Conservation (phyloP, 2,329 filamentous ascomycete genomes). For the Phoma sp. region DNA sequence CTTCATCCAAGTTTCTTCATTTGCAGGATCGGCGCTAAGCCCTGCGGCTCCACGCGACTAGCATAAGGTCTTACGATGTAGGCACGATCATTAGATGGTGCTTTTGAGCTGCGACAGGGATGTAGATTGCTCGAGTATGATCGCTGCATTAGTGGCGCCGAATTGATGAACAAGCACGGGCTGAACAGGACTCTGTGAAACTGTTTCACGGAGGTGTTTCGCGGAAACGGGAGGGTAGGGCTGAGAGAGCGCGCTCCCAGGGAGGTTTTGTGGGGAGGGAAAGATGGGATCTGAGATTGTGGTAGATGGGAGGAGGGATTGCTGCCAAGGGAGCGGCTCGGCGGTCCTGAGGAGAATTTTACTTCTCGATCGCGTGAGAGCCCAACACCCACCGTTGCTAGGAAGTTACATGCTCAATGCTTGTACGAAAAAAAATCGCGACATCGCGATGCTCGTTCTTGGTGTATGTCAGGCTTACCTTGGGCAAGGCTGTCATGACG, state of each 20-base stretch:
- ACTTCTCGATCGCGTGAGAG: not conserved
- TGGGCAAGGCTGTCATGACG: too few relatives aligned
- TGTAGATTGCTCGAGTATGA: not conserved
- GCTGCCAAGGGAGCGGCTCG: conserved; percentile 1
- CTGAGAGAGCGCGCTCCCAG: not conserved
- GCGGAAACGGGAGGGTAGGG: conserved; percentile 4
- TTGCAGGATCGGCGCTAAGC: not conserved
- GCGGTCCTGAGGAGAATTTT: not conserved
- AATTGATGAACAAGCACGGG: conserved; percentile 7
- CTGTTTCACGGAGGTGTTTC: not conserved
- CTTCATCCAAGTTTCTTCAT: not conserved
- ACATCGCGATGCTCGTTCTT: not conserved
- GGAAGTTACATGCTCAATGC: too few relatives aligned
- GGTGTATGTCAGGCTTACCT: not conserved
- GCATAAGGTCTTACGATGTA: not conserved
- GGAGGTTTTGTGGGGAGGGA: conserved; percentile 6
- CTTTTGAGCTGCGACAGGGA: conserved; percentile 5
- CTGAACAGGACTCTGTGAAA: not conserved
- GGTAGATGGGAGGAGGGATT: not conserved
- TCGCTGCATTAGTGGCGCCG: conserved; percentile 5
- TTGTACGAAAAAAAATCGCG: too few relatives aligned
- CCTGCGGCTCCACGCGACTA: not conserved
- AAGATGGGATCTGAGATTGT: not conserved
- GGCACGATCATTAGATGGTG: conserved; percentile 1
- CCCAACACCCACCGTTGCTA: too few relatives aligned